phyloP scores from a whole-genome alignment of 768 basidiomycete species.

The Cystobasidium ongulense region DNA sequence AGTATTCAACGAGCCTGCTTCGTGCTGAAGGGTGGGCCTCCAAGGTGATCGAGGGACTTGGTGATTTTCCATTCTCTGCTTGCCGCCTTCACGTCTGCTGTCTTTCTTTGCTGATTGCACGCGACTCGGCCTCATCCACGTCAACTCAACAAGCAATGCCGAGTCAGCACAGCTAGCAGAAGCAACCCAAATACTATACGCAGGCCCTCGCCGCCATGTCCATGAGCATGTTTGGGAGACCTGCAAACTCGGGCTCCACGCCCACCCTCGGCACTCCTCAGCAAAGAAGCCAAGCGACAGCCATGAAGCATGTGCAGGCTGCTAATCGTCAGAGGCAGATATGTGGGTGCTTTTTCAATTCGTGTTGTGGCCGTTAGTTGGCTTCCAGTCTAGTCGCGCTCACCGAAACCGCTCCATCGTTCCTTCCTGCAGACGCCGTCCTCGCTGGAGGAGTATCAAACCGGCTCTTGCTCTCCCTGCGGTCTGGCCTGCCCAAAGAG shows the following conservation, averaged over 20 bases:
- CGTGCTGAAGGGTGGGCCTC: too few relatives aligned
- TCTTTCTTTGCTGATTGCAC: too few relatives aligned
- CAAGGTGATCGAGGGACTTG: too few relatives aligned
- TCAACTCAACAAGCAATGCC: not conserved
- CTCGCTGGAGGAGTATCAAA: conserved; percentile 48
- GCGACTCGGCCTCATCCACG: too few relatives aligned
- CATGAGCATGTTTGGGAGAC: conserved; percentile 3
- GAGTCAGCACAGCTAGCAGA: not conserved
- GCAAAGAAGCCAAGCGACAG: not conserved
- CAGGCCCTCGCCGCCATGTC: not conserved
- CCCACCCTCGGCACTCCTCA: conserved; percentile 3
- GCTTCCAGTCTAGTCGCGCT: too few relatives aligned
- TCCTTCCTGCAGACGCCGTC: not conserved
- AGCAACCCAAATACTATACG: not conserved
- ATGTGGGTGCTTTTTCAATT: not conserved
- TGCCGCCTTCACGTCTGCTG: too few relatives aligned
- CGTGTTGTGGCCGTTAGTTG: not conserved
- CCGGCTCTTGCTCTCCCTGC: conserved; percentile 80
- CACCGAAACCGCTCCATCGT: not conserved
- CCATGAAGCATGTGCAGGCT: not conserved
- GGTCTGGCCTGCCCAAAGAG: conserved; percentile 72
- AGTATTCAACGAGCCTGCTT: too few relatives aligned
- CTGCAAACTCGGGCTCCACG: conserved; percentile 5
- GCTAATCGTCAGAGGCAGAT: not conserved
- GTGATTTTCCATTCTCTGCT: too few relatives aligned